phyloP scores from a whole-genome alignment of 2,329 filamentous ascomycete genomes.

The Sordariomycetes sp. region DNA sequence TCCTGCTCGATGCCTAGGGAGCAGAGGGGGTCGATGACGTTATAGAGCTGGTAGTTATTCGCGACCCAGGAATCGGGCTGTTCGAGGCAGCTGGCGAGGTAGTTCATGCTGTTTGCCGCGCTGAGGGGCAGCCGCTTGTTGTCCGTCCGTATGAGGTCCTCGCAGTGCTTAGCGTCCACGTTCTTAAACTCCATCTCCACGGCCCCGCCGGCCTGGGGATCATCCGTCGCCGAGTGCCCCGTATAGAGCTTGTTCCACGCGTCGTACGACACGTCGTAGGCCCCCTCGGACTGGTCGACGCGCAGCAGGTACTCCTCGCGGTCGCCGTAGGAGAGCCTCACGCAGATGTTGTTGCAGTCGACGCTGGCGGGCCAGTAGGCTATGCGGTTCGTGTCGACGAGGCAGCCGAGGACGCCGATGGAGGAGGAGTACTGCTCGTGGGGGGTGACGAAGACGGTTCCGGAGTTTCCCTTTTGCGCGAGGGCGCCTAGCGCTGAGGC shows the following conservation, averaged over 20 bases:
- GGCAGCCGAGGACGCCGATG: conserved; percentile 45
- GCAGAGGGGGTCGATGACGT: conserved; percentile 37
- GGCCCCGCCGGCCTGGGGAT: conserved; percentile 33
- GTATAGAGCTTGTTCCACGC: conserved; percentile 45
- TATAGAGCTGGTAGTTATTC: conserved; percentile 37
- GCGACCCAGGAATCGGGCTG: conserved; percentile 33
- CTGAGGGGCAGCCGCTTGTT: conserved; percentile 37
- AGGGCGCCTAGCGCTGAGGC: not conserved
- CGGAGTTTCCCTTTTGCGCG: conserved; percentile 9
- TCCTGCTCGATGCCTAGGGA: conserved; percentile 34
- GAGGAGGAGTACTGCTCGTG: conserved; percentile 43
- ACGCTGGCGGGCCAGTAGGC: conserved; percentile 44
- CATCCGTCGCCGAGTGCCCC: conserved; percentile 29
- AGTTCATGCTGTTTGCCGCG: conserved; percentile 45
- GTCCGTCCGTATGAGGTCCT: conserved; percentile 31
- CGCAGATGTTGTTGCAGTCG: conserved; percentile 42
- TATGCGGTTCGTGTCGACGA: conserved; percentile 45
- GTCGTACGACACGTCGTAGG: conserved; percentile 47
- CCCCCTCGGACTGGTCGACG: conserved; percentile 41
- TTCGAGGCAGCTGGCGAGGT: conserved; percentile 29
- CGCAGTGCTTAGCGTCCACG: conserved; percentile 32
- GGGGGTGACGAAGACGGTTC: conserved; percentile 30
- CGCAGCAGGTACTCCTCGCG: conserved; percentile 42
- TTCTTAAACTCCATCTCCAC: conserved; percentile 35
- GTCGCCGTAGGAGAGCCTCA: conserved; percentile 33